Percentiles rank a stretch among this genome's conserved stretches.
phyloP scores from a whole-genome alignment of 2,329 filamentous ascomycete genomes.

The Teratosphaeria viscida region DNA sequence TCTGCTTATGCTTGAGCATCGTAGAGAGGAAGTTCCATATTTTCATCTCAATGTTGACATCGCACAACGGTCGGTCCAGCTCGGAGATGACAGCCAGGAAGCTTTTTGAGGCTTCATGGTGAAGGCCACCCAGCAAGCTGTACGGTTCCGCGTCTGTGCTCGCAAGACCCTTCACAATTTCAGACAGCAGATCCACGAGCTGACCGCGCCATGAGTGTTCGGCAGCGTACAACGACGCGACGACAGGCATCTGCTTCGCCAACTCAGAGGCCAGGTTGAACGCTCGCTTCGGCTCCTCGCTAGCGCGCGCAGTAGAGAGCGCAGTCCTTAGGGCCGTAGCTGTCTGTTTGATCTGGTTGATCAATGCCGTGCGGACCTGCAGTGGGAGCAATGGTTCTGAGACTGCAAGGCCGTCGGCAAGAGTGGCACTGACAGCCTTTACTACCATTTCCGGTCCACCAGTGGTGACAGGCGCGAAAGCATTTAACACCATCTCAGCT shows the following conservation, averaged over 20 bases:
- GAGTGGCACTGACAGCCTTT: conserved; percentile 9
- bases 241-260: conserved; percentile 12
- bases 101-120: conserved; percentile 68
- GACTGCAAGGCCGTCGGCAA: conserved; percentile 11
- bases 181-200: conserved; percentile 11
- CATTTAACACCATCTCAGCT: conserved; percentile 64
- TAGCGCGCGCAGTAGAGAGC: conserved; percentile 7
- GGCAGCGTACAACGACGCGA: conserved; percentile 15
- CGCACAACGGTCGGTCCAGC: conserved; percentile 63
- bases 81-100: conserved; percentile 71
- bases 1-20: conserved; percentile 70
- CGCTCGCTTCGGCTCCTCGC: conserved; percentile 5
- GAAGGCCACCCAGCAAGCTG: conserved; percentile 87
- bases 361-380: conserved; percentile 5
- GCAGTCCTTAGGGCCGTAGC: conserved; percentile 11
- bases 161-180: conserved; percentile 13
- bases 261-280: conserved; percentile 8
- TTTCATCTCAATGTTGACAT: conserved; percentile 52
- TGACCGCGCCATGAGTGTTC: conserved; percentile 14
- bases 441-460: conserved; percentile 6
- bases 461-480: conserved; percentile 40
- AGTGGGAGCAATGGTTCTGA: conserved; percentile 12
- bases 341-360: conserved; percentile 9
- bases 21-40: conserved; percentile 82
- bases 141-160: conserved; percentile 57